phyloP scores from a whole-genome alignment of 257 asterid genomes.

The Ophiorrhiza pumila region DNA sequence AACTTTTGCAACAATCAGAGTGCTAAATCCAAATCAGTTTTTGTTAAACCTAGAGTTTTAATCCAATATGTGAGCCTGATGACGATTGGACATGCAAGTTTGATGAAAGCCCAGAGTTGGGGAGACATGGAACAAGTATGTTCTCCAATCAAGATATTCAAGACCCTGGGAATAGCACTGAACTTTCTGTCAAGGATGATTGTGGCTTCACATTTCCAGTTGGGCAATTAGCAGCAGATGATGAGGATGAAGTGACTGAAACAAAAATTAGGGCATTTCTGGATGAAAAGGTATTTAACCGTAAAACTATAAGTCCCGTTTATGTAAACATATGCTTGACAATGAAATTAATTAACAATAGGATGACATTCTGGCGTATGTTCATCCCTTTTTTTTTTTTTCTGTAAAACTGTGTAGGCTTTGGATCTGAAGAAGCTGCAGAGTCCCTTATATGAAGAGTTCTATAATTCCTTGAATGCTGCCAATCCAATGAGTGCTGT shows the following conservation, averaged over 20 bases:
- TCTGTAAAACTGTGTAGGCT: conserved; percentile 50
- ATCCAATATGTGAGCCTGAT: conserved; percentile 86
- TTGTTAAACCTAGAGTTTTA: conserved; percentile 59
- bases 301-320: neutral
- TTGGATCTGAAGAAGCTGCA: conserved; percentile 87
- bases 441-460: conserved; percentile 81
- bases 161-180: conserved; percentile 38
- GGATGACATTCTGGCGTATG: neutral
- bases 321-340: neutral
- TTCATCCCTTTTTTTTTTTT: too few relatives aligned
- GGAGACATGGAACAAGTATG: conserved; percentile 36
- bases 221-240: conserved; percentile 60
- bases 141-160: conserved; percentile 38
- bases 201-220: conserved; percentile 64
- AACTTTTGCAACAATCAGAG: conserved; percentile 4
- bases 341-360: neutral
- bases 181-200: conserved; percentile 44
- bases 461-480: conserved; percentile 77
- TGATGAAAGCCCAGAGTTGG: conserved; percentile 67
- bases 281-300: conserved; percentile 69
- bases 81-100: conserved; percentile 76
- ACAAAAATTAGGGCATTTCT: conserved; percentile 88
- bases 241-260: conserved; percentile 86
- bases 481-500: conserved; percentile 51
- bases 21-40: conserved; percentile 5